Conservation (phyloP, 1,284 basidiomycete species). For the Apiotrichum porosum region DNA sequence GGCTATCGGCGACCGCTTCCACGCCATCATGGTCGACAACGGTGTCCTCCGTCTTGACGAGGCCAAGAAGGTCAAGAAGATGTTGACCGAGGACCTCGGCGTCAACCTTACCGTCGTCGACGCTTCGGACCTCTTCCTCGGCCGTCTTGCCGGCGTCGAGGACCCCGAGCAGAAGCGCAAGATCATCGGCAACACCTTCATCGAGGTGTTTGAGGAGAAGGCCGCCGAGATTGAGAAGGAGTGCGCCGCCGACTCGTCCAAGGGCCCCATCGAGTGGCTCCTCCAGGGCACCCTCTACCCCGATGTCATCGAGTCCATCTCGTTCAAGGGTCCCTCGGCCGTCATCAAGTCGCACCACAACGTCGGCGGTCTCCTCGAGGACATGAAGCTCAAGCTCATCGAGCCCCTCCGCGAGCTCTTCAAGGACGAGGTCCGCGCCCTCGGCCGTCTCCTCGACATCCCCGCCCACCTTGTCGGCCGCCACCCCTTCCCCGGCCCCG, state of each 20-base stretch:
- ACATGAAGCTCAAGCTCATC: slow-evolving; percentile 99
- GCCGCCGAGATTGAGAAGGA: slow-evolving; percentile 79
- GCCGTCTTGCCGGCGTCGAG: slow-evolving; percentile 81
- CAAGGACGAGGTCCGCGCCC: slow-evolving; percentile 96
- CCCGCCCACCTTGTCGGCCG: slow-evolving; percentile 89
- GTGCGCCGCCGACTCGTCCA: slow-evolving; percentile 63
- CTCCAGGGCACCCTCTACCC: slow-evolving; percentile 99
- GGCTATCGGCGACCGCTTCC: slow-evolving; percentile 97
- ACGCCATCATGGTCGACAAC: slow-evolving; percentile 99
- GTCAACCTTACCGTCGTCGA: slow-evolving; percentile 96
- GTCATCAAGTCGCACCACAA: slow-evolving; percentile 99
- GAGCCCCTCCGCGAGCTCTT: slow-evolving; percentile 97
- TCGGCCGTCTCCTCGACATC: slow-evolving; percentile 86
- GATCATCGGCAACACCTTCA: slow-evolving; percentile 99
- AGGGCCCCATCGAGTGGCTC: slow-evolving; percentile 93
- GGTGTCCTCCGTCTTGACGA: slow-evolving; percentile 93
- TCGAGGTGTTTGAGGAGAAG: slow-evolving; percentile 93
- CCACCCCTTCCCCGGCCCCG: slow-evolving; percentile 99
- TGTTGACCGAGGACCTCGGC: slow-evolving; percentile 89
- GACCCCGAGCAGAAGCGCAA: slow-evolving; percentile 98
- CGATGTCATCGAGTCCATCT: slow-evolving; percentile 98
- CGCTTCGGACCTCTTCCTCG: slow-evolving; percentile 88
- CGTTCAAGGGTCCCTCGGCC: slow-evolving; percentile 97
- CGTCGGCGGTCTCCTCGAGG: slow-evolving; percentile 89
- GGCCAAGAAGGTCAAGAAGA: slow-evolving; percentile 86